A percentile compares a stretch with the other conserved stretches of the same genome.
phyloP scores from a whole-genome alignment of 768 basidiomycete genomes.

The Cytidiella melzeri region DNA sequence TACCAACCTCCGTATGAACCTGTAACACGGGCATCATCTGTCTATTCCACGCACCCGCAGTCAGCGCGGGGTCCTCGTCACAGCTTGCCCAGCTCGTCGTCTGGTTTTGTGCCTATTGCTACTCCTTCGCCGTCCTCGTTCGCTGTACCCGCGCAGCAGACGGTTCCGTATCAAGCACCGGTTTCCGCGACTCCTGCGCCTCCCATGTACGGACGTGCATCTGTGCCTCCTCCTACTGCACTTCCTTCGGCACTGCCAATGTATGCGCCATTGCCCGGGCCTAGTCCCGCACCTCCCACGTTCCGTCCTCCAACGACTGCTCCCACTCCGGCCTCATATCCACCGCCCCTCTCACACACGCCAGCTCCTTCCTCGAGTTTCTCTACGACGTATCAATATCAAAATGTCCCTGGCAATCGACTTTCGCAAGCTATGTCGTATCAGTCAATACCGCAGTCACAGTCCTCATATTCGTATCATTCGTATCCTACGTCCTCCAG shows the following conservation, averaged over 20 bases:
- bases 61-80: constrained; percentile 47
- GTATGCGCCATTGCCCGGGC: constrained; percentile 17
- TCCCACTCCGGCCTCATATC: not conserved
- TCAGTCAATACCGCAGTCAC: constrained; percentile 6
- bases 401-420: constrained; percentile 7
- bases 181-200: constrained; percentile 6
- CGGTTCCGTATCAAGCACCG: constrained; percentile 2
- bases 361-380: constrained; percentile 21
- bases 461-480: constrained; percentile 18
- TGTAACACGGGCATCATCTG: constrained; percentile 27
- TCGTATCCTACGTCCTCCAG: constrained; percentile 13
- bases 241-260: constrained; percentile 18
- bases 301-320: not conserved
- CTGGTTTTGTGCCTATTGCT: constrained; percentile 61
- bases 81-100: constrained; percentile 59
- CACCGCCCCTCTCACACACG: constrained; percentile 2
- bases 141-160: constrained; percentile 8
- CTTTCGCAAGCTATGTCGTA: constrained; percentile 9
- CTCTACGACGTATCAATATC: constrained; percentile 10
- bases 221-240: constrained; percentile 17
- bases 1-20: constrained; percentile 46
- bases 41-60: constrained; percentile 24
- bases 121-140: constrained; percentile 31
- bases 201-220: not conserved
- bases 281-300: constrained; percentile 16